Evolutionary conservation across 148 eudicot species (phyloP).

Genomic region (Pharnaceum exiguum): DNA sequence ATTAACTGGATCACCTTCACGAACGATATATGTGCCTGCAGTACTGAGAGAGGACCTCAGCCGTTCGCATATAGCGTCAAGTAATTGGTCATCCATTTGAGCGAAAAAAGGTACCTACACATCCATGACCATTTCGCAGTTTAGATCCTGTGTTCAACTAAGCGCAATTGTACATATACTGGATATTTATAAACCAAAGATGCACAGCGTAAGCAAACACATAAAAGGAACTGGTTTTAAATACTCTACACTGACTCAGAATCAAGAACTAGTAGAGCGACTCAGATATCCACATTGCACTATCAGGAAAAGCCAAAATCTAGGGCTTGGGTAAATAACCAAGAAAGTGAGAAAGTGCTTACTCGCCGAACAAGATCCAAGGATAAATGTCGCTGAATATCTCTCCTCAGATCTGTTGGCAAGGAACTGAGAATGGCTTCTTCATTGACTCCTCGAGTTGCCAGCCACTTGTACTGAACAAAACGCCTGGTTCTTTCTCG

Average conservation of each 20-base stretch:
- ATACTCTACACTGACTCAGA: no score
- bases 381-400: slow-evolving; percentile 78
- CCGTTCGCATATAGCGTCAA: slow-evolving; percentile 84
- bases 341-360: slow-evolving; percentile 26
- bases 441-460: slow-evolving; percentile 84
- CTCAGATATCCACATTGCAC: no score
- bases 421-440: slow-evolving; percentile 58
- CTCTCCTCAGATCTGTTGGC: slow-evolving; percentile 77
- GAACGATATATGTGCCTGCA: slow-evolving; percentile 59
- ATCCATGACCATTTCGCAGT: neutral
- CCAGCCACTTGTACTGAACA: slow-evolving; percentile 84
- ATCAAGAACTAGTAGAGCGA: no score
- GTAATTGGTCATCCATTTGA: slow-evolving; percentile 79
- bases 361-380: slow-evolving; percentile 84
- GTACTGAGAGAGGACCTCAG: slow-evolving; percentile 70
- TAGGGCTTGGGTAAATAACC: no score
- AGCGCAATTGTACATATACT: no score
- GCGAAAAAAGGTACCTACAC: slow-evolving; percentile 83
- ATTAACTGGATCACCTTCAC: slow-evolving; percentile 66
- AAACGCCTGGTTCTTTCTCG: slow-evolving; percentile 57
- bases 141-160: no score
- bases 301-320: no score
- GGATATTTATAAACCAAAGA: no score
- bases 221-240: no score
- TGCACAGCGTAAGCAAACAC: no score